Base-by-base conservation (phyloP, 2,329 filamentous ascomycete species). In the Arthroderma sp. region DNA sequence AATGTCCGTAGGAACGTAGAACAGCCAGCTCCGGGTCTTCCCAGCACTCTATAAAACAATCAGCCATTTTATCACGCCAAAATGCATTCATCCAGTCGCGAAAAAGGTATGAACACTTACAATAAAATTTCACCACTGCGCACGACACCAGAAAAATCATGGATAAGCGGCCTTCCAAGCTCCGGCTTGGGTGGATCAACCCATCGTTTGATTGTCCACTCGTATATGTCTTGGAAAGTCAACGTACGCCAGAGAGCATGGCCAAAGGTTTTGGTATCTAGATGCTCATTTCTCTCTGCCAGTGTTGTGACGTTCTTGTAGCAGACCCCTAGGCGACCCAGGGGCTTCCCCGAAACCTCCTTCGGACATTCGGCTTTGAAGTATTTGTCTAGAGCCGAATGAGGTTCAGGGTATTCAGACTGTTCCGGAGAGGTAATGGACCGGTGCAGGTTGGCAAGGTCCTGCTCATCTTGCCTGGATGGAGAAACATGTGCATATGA, bases 1-100 rank as follows among this genome's bases (percentile, higher is more conserved):
- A 93, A 76, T 0, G 85, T 85, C 68, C 91, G 93, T 46, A 94
- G 70, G 51, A 93, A 80, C 1, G 86, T 93, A 8, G 83, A 86
- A 61, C 86, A 94, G 44, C 66, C 66, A 36, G 76, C 71, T 6
- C 82, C 82, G 1, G 82, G 82, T 1, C 79, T 68, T 4, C 82
- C 82, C 2, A 86, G 66, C 0, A 80, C 76, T 10, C 58, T 61
- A 3, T 22, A 22, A 22, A 22, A 36, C 10, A 8, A 34, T 34
- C 9, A 34, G 9, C 3, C 32, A 9, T 34, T 9, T 2, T 3
- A 3, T 34, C 11, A 9, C 32, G 9, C 9, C 11, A 9, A 2
- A 34, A 34, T 9, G 3, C 11, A 9, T 9, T 34, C 11, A 3
- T 9, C 9, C 32, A 34, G n/a, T n/a, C n/a, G n/a, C 27, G 7